Conservation (phyloP, 2,329 filamentous ascomycete genomes). For the Aquanectria penicillioides region DNA sequence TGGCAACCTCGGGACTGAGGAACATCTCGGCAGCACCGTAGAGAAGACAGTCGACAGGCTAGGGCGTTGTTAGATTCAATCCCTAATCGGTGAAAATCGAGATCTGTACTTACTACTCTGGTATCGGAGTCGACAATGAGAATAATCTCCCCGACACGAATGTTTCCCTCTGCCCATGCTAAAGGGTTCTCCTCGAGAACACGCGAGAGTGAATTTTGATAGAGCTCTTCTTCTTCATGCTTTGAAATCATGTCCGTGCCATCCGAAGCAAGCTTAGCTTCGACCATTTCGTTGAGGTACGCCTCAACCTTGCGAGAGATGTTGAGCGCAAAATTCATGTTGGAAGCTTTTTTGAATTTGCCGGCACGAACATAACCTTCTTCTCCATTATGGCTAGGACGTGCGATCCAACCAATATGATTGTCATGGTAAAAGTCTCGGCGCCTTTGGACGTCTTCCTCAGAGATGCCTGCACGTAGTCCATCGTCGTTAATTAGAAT, state of each 20-base stretch:
- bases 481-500: constrained; percentile 18
- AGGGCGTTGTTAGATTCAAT: background rate
- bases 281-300: constrained; percentile 53
- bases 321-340: constrained; percentile 21
- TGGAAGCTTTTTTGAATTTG: constrained; percentile 17
- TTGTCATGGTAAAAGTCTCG: constrained; percentile 20
- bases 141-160: constrained; percentile 17
- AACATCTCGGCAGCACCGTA: constrained; percentile 13
- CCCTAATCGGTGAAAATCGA: fast-evolving
- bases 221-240: constrained; percentile 54
- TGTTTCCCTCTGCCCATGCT: constrained; percentile 19
- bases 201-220: constrained; percentile 58
- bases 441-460: constrained; percentile 5
- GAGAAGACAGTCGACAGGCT: constrained; percentile 10
- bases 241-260: constrained; percentile 38
- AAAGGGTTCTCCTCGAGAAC: constrained; percentile 58
- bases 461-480: constrained; percentile 2
- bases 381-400: constrained; percentile 55
- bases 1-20: constrained; percentile 15
- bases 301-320: constrained; percentile 35
- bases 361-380: constrained; percentile 7
- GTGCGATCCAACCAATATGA: constrained; percentile 25
- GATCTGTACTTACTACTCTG: constrained; percentile 55
- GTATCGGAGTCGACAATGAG: constrained; percentile 74
- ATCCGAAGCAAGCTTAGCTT: constrained; percentile 25